Conservation (phyloP, 2,329 filamentous ascomycete species). For the Xylariaceae sp. region DNA sequence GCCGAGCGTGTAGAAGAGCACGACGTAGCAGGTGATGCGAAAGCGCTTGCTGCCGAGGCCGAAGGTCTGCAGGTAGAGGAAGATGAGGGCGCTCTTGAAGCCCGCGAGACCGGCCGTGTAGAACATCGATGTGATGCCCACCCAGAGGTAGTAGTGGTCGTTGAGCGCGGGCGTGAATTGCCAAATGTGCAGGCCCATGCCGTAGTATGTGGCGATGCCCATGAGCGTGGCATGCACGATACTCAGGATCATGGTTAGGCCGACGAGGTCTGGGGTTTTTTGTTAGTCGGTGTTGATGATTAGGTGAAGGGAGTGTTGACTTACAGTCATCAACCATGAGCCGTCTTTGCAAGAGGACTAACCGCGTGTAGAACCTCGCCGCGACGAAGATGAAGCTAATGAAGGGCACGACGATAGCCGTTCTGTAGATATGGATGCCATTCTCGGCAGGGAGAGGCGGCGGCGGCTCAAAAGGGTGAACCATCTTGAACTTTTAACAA, state of each 20-base stretch:
- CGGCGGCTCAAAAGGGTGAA: conserved; percentile 15
- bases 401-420: conserved; percentile 28
- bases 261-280: conserved; percentile 24
- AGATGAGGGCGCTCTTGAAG: conserved; percentile 29
- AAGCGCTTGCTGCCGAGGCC: conserved; percentile 27
- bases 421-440: conserved; percentile 28
- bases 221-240: conserved; percentile 28
- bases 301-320: not conserved
- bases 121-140: conserved; percentile 31
- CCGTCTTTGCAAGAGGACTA: conserved; percentile 19
- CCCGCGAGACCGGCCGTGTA: conserved; percentile 28
- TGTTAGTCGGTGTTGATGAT: not conserved
- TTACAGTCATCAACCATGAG: conserved; percentile 29
- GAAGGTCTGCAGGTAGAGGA: conserved; percentile 30
- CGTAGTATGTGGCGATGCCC: conserved; percentile 28
- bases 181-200: conserved; percentile 32
- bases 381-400: conserved; percentile 28
- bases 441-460: conserved; percentile 27
- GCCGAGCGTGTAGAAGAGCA: conserved; percentile 42
- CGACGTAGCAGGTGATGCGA: conserved; percentile 27
- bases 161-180: conserved; percentile 29
- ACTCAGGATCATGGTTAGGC: conserved; percentile 25
- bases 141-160: conserved; percentile 30
- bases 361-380: conserved; percentile 28
- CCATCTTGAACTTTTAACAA: not conserved